Evolutionary conservation across 2,329 filamentous ascomycete genomes (phyloP), one percentile per base, ranked within the genome.

Genomic region (Aspergillus pseudoglaucus): DNA sequence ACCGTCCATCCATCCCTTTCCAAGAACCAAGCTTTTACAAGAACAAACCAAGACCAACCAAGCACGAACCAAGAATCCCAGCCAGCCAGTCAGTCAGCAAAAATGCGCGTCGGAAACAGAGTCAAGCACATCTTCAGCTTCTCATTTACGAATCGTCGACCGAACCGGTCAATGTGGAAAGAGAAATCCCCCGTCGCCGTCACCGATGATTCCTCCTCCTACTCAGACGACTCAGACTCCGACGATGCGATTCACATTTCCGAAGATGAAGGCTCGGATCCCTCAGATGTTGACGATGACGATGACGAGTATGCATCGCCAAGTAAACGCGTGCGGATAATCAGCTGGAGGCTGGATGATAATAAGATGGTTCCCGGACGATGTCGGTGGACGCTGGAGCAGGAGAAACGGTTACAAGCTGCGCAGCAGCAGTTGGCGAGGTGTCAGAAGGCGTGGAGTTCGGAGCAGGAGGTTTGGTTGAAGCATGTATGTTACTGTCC

Each of bases 361-460:
- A 37, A 58, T 10, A 64, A 54, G 47, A 58, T 65, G 42, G 53
- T 63, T n/a, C 55, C 56, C 8, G 59, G 57, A 40, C 47, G 46
- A 38, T 52, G 50, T 42, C 57, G 63, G 15, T 65, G 63, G 62
- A 61, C 60, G 4, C 50, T 25, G 6, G 57, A 64, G 20, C 62
- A 63, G 35, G 64, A 67, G 38, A 51, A 51, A 14, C 55, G 63
- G 27, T 54, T 67, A 15, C 43, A 52, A 4, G 53, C 56, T 44
- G 64, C 64, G 0, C 49, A 58, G 47, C 54, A 52, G 14, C 57
- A 68, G 37, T 42, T 67, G 42, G 61, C 53, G 33, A 51, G 59
- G 22, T 67, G 65, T 52, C 65, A 67, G 46, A 67, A 61, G 49
- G 61, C 64, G 1, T 67, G 63, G 63, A 65, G 61, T 45, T 66